Evolutionary conservation across 108 stramenopile species (phyloP).

Genomic region (Nannochloropsis gaditana): DNA sequence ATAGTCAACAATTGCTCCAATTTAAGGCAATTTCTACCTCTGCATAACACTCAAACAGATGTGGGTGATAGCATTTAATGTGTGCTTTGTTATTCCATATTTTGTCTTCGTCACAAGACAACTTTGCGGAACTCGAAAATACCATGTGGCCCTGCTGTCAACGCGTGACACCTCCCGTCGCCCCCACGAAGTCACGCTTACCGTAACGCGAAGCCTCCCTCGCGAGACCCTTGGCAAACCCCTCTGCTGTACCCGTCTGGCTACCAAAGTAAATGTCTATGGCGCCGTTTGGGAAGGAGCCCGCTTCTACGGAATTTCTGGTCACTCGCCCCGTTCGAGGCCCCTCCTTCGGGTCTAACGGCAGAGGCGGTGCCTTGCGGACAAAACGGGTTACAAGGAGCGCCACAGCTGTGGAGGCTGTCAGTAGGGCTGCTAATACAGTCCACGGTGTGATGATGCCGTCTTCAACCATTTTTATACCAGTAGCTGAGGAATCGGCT

Average conservation of each 20-base stretch:
- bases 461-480: background rate
- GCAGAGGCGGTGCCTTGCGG: conserved; percentile 8
- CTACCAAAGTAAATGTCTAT: conserved; percentile 77
- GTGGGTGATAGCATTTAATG: too few relatives aligned
- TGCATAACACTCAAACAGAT: too few relatives aligned
- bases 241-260: conserved; percentile 97
- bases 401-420: conserved; percentile 10
- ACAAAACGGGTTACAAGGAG: background rate
- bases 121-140: background rate
- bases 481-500: too few relatives aligned
- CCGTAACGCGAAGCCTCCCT: conserved; percentile 55
- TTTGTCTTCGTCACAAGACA: too few relatives aligned
- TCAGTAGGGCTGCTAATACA: background rate
- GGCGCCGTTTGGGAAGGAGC: conserved; percentile 22
- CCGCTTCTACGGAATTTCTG: background rate
- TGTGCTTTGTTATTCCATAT: too few relatives aligned
- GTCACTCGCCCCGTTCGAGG: conserved; percentile 14
- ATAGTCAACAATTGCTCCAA: too few relatives aligned
- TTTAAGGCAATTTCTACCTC: too few relatives aligned
- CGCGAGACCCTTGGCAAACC: conserved; percentile 78
- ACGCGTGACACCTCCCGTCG: background rate
- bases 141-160: conserved; percentile 7
- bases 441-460: background rate
- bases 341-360: conserved; percentile 10
- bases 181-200: background rate